Percentiles rank a stretch among this genome's conserved stretches.
Conservation (phyloP, 345 rosid genomes). For the Geranium brycei region DNA sequence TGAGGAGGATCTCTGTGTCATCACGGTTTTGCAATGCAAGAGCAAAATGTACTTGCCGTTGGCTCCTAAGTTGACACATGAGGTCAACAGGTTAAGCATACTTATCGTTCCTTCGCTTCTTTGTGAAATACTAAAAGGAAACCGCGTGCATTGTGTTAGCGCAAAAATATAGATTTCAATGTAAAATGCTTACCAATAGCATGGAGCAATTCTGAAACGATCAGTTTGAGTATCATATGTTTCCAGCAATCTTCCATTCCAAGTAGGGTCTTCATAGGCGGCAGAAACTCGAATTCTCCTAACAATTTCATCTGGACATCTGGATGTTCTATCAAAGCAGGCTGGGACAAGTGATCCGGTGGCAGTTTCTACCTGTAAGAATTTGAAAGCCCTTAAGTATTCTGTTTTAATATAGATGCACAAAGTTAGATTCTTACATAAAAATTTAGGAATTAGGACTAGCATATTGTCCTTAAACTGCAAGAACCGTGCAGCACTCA, state of each 20-base stretch:
- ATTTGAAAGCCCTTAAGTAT: neutral
- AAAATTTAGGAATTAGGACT: too few species aligned
- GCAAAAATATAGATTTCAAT: conserved; percentile 1
- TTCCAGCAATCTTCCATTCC: conserved; percentile 65
- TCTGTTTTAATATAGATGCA: too few species aligned
- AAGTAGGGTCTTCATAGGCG: conserved; percentile 39
- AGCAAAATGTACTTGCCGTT: conserved; percentile 15
- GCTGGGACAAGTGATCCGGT: conserved; percentile 56
- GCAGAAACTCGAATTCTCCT: conserved; percentile 57
- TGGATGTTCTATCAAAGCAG: conserved; percentile 46
- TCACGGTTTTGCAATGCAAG: conserved; percentile 26
- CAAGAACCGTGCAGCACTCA: too few species aligned
- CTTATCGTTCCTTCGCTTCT: neutral
- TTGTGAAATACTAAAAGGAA: neutral
- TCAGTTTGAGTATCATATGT: conserved; percentile 68
- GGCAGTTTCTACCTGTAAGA: conserved; percentile 51
- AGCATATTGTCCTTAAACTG: too few species aligned
- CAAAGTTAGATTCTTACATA: neutral
- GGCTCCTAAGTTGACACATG: conserved; percentile 33
- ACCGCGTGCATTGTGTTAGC: neutral
- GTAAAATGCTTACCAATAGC: conserved; percentile 43
- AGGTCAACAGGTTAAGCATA: neutral
- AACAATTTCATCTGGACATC: conserved; percentile 79
- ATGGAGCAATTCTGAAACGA: conserved; percentile 55
- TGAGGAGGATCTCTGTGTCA: conserved; percentile 45